phyloP scores from a whole-genome alignment of 2,329 filamentous ascomycete species.

The Hypocreales sp. region DNA sequence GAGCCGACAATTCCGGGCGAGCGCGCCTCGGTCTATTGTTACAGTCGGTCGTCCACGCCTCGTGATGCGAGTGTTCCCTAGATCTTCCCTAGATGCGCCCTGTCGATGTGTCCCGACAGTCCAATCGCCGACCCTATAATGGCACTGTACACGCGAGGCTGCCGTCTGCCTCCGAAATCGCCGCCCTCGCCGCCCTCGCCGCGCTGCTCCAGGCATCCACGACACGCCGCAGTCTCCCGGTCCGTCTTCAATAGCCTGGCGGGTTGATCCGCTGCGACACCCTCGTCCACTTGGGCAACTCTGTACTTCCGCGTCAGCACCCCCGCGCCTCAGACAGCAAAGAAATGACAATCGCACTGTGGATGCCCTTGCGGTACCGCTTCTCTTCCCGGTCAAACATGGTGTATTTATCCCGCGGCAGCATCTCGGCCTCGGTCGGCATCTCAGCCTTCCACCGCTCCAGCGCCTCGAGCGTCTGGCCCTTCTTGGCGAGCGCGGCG shows the following conservation, averaged over 20 bases:
- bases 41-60: too few species aligned
- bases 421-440: slow-evolving; percentile 91
- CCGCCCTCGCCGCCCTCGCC: too few species aligned
- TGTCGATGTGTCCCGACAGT: too few species aligned
- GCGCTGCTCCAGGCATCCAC: too few species aligned
- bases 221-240: too few species aligned
- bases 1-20: too few species aligned
- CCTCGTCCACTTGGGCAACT: slow-evolving; percentile 85
- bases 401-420: slow-evolving; percentile 93
- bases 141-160: too few species aligned
- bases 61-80: too few species aligned
- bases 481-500: slow-evolving; percentile 58
- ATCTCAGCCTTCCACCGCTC: slow-evolving; percentile 91
- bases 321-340: neutral
- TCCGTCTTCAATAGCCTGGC: slow-evolving; percentile 79
- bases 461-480: slow-evolving; percentile 58
- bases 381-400: slow-evolving; percentile 95
- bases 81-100: too few species aligned
- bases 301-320: slow-evolving; percentile 24
- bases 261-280: slow-evolving; percentile 89
- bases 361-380: slow-evolving; percentile 90
- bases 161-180: too few species aligned
- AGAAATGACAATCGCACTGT: slow-evolving; percentile 52
- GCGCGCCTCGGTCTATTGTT: too few species aligned
- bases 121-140: too few species aligned